Evolutionary conservation across 2,329 filamentous ascomycete species (phyloP), one percentile per base, ranked within the genome.

Genomic region (Microsporum canis): DNA sequence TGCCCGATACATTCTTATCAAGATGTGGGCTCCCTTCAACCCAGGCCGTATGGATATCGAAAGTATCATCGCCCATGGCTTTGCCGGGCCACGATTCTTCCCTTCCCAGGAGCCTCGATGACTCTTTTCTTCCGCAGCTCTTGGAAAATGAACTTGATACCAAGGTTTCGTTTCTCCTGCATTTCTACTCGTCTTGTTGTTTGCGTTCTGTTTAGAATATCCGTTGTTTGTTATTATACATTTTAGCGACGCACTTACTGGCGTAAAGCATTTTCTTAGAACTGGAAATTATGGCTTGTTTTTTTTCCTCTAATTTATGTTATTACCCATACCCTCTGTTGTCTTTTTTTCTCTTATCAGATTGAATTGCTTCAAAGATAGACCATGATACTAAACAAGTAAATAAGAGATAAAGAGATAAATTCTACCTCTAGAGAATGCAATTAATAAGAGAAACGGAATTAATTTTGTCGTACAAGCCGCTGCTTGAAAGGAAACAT

Each of bases 31-130:
- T 68, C 88, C 88, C 1, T 83, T 84, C 62, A 82, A 84, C 31
- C 84, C 86, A 56, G 79, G 82, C 3, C 95, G 95, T 68, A 95
- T 96, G 65, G 91, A 96, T 70, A 90, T 97, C 43, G 88, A 96
- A 72, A 89, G 87, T 53, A 86, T 96, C 29, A 82, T 91, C 62
- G 88, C 86, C 1, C 86, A 88, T 68, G 92, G 92, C 0, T 96
- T 86, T 73, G 88, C 89, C 0, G 92, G 92, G 3, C 88, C 89
- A 7, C 83, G 91, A 63, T 96, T 86, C 72, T 94, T 95, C 69
- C 89, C 89, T 5, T 82, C 86, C 2, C 75, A 86, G 33, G 80
- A 87, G 51, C 70, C 87, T 66, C 78, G 82, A 64, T 88, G 71
- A 43, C 36, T 8, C 23, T 3, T 12, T 31, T 12, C 8, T 29